Evolutionary conservation across 495 filamentous ascomycete genomes (phyloP).

Genomic region (Hypoxylon intermedium): DNA sequence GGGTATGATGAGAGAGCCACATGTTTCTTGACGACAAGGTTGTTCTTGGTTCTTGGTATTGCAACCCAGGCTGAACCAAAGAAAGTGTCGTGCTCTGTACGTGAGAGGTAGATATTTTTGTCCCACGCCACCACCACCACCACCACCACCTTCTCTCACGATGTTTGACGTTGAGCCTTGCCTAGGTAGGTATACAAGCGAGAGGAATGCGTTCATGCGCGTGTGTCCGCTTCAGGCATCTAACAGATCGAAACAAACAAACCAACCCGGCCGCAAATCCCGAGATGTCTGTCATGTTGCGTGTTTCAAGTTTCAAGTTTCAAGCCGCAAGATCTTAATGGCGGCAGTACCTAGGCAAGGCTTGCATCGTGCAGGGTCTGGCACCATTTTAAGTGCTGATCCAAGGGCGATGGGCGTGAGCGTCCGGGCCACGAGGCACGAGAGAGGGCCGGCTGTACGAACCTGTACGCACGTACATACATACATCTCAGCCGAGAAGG

Average conservation of each 20-base stretch:
- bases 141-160: background rate
- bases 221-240: slow-evolving; percentile 2
- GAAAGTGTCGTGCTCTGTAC: background rate
- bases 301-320: slow-evolving; percentile 18
- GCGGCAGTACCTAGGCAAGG: slow-evolving; percentile 4
- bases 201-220: slow-evolving; percentile 14
- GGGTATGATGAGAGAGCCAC: too few relatives aligned
- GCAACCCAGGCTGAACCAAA: slow-evolving; percentile 4
- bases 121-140: slow-evolving; percentile 22
- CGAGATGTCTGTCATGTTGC: slow-evolving; percentile 23
- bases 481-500: background rate
- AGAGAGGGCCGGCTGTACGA: background rate
- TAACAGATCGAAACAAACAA: slow-evolving; percentile 23
- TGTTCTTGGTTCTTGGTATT: slow-evolving; percentile 1
- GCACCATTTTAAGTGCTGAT: slow-evolving; percentile 39
- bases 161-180: background rate
- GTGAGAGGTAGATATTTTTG: slow-evolving; percentile 22
- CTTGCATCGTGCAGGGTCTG: too few relatives aligned
- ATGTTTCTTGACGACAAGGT: slow-evolving; percentile 8
- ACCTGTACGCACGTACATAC: slow-evolving; percentile 6
- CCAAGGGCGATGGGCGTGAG: background rate
- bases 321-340: slow-evolving; percentile 27
- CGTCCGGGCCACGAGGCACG: slow-evolving; percentile 15
- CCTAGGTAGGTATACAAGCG: background rate
- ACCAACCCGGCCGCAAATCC: slow-evolving; percentile 18